These are phyloP conservation scores for Pueraria montana DNA, from an alignment of 306 rosid species.

Conservation along the genomic window DNA sequence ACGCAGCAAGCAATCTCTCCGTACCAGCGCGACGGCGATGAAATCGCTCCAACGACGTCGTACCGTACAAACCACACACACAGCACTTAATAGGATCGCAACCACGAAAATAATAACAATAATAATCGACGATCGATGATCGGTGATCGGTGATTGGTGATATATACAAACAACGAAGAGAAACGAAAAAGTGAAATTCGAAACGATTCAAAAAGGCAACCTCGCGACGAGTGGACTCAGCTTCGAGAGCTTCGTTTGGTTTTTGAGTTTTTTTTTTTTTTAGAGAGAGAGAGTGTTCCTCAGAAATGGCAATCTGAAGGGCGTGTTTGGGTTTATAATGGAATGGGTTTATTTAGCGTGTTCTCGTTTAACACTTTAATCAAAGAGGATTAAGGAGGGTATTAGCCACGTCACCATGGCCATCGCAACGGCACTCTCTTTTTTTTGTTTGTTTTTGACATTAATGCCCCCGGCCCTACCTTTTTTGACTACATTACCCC, in stretches of 20 bases:
- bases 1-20: constrained; percentile 14
- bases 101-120: neutral
- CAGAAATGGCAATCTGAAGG: constrained; percentile 5
- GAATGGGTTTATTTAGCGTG: constrained; percentile 39
- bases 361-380: constrained; percentile 37
- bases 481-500: constrained; percentile 57
- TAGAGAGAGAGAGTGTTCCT: constrained; percentile 34
- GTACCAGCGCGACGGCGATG: constrained; percentile 45
- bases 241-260: constrained; percentile 32
- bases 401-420: constrained; percentile 62
- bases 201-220: constrained; percentile 37
- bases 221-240: constrained; percentile 50
- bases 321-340: constrained; percentile 53
- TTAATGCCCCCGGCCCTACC: constrained; percentile 47
- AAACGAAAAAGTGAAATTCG: constrained; percentile 7
- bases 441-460: constrained; percentile 25
- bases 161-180: neutral
- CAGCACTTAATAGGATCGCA: neutral
- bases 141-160: neutral
- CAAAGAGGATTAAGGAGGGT: constrained; percentile 43
- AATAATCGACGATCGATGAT: neutral
- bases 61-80: constrained; percentile 35
- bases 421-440: constrained; percentile 63
- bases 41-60: constrained; percentile 38
- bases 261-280: constrained; percentile 17